Evolutionary conservation across 345 rosid genomes (phyloP).

Genomic region (Capsella bursapastoris): DNA sequence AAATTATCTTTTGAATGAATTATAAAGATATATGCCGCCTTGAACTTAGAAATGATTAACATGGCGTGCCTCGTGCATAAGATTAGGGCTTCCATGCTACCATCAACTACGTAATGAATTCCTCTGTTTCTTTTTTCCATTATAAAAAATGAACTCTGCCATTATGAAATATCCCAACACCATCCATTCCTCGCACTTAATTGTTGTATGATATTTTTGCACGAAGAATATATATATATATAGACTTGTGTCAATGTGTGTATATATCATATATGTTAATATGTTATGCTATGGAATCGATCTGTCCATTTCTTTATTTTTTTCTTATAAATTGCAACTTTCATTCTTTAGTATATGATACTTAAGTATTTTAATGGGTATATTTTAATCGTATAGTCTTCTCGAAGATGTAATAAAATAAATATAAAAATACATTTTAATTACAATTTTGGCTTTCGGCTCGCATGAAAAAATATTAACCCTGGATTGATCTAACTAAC

Average conservation of each 20-base stretch:
- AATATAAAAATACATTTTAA: no score
- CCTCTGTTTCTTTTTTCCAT: neutral
- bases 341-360: neutral
- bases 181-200: slow-evolving; percentile 41
- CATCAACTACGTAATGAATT: slow-evolving; percentile 44
- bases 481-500: no score
- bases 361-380: no score
- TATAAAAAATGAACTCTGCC: slow-evolving; percentile 13
- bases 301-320: neutral
- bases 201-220: slow-evolving; percentile 25
- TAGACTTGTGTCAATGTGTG: neutral
- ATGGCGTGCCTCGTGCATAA: slow-evolving; percentile 44
- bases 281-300: neutral
- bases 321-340: neutral
- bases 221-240: neutral
- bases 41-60: slow-evolving; percentile 39
- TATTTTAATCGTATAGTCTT: no score
- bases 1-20: no score
- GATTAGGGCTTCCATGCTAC: slow-evolving; percentile 49
- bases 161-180: slow-evolving; percentile 24
- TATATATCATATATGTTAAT: neutral
- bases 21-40: slow-evolving; percentile 4
- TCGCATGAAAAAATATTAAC: no score
- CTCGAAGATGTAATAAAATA: no score
- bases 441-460: no score